Base-by-base conservation (phyloP, 768 basidiomycete genomes). In the Rhodotorula taiwanensis region DNA sequence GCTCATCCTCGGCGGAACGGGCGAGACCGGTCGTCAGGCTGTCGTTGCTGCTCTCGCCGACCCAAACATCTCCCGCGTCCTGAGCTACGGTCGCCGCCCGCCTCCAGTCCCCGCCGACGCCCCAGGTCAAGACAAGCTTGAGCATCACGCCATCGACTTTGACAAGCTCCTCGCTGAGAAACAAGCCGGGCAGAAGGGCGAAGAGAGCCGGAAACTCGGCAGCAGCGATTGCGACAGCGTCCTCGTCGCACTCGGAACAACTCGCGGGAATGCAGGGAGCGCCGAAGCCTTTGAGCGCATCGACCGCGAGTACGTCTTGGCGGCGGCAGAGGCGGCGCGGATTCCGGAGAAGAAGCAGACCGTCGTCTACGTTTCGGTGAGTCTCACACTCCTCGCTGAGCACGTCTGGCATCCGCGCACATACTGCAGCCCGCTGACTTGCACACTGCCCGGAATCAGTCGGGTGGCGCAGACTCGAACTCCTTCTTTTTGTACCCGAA, bases 231-330 rank as follows among this genome's bases (percentile, higher is more conserved):
- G 88, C 83, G 86, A 88, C 74, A 83, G 86, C 27, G 84, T 90
- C 0, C 85, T 84, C 71, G 82, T 90, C 64, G 80, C 86, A 4
- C 75, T 89, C 14, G 88, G 87, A 13, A 89, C 87, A 25, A 84
- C 83, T 18, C 79, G 76, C 30, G 81, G 79, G 21, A 62, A 36
- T 21, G 87, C 86, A 0, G 86, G 86, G 5, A 81, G 84, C 66
- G 81, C 80, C 1, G 82, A 80, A 41, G 80, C 80, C 14, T 89
- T 88, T 66, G 84, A 85, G 72, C 86, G 82, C 77, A 87, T 89
- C 60, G 88, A 89, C 70, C 78, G 84, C 74, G 84, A 86, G 83
- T 88, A 67, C 63, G 82, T 77, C 41, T 25, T 43, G 25, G 58
- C 42, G 25, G 84, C 85, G 13, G 88, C 86, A 16, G 78, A 80